Evolutionary conservation across 1,284 basidiomycete genomes (phyloP), one percentile per base, ranked within the genome.

Genomic region (Cronartium quercuum): DNA sequence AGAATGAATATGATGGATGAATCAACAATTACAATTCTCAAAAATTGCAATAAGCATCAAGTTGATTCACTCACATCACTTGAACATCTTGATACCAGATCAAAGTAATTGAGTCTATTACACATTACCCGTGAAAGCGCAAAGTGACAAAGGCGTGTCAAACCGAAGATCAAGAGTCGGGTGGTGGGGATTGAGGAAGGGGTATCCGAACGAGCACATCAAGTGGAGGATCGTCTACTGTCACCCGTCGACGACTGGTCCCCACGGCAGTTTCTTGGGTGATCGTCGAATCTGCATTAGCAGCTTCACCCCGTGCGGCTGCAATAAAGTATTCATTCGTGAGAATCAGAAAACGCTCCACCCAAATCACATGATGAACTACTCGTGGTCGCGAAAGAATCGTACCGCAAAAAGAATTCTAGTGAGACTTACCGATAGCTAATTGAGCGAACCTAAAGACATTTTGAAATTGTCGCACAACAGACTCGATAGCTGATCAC

Each of bases 171-270:
- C 29, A 29, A 44, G 12, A 12, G 10, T 55, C 51, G 29, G 18
- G 13, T 12, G 51, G 12, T 21, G n/a, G 7, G 12, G 51, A 55
- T 55, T 55, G n/a, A 55, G 51, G 18, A 9, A 55, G 29, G 18
- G 69, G 69, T 35, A 71, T 71, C 29, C 69, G 38, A 18, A 71
- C 69, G 15, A 65, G 35, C 61, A 55, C 57, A 29, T 71, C 61
- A 9, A 71, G 21, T 10, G 69, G 69, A 7, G 24, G 6, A 18
- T 71, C 44, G 13, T 60, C 34, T 55, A 9, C 51, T 6, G 12
- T 55, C 29, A 55, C 13, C 3, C 51, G 3, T 55, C n/a, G 51
- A 55, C 3, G 51, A 55, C 29, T 55, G 7, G 3, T 21, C 2
- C 13, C 12, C 29, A 21, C n/a, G 29, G 47, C 18, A 18, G 7